Evolutionary conservation across 1,139 yeast genomes (phyloP).

Genomic region (Protomyces pachydermus): DNA sequence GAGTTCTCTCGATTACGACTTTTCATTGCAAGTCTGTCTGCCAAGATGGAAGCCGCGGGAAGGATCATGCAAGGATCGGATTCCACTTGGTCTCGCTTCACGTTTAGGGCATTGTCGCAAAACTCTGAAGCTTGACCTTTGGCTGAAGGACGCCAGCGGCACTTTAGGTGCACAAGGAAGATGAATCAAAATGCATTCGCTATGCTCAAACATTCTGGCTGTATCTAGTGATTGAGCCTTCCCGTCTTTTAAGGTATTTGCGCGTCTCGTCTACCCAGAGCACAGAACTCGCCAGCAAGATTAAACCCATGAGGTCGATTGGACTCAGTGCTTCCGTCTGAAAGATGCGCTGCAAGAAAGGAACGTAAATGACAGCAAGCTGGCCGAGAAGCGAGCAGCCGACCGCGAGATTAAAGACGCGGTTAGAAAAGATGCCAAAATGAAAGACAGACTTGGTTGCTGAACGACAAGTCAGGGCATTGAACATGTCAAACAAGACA

Average conservation of each 20-base stretch:
- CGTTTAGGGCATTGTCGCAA: too few relatives aligned
- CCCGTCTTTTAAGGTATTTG: conserved; percentile 45
- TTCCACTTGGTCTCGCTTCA: too few relatives aligned
- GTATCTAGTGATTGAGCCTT: neutral
- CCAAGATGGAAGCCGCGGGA: too few relatives aligned
- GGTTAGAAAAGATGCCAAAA: conserved; percentile 66
- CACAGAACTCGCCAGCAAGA: conserved; percentile 67
- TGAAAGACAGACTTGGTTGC: conserved; percentile 73
- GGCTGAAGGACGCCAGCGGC: too few relatives aligned
- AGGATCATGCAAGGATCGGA: too few relatives aligned
- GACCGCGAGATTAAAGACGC: conserved; percentile 89
- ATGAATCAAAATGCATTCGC: neutral
- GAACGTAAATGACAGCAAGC: conserved; percentile 83
- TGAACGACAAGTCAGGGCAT: conserved; percentile 88
- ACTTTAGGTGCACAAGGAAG: too few relatives aligned
- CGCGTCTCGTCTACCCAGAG: conserved; percentile 78
- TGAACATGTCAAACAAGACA: conserved; percentile 91
- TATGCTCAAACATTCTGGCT: neutral
- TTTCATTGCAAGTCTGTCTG: too few relatives aligned
- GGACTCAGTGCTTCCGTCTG: conserved; percentile 84
- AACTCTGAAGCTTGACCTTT: too few relatives aligned
- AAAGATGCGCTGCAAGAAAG: conserved; percentile 83
- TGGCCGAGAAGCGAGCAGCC: conserved; percentile 89
- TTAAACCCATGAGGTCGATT: conserved; percentile 60
- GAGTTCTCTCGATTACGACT: too few relatives aligned